Base-by-base conservation (phyloP, 177 flowering plant genomes). In the Viscum album region DNA sequence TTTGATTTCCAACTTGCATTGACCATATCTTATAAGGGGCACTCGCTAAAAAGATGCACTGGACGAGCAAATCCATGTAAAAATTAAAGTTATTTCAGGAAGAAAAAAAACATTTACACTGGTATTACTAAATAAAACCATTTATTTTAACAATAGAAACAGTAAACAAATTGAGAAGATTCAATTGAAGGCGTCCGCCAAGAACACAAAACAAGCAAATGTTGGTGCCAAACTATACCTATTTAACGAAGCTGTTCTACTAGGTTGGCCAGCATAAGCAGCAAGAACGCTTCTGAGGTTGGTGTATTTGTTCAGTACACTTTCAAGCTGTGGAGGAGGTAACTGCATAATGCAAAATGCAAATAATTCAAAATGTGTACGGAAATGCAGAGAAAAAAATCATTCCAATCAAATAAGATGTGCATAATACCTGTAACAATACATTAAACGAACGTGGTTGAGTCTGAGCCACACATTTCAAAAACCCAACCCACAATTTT, bases 381-480 rank as follows among this genome's bases (percentile, higher is more conserved):
- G 13, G 60, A 32, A 67, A 29, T 62, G 13, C 2, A n/a, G 52
- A 47, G 23, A 34, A 19, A 6, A 56, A 35, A 24, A 33, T 7
- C 32, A 28, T 13, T 16, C 65, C 31, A 13, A 15, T 33, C 21
- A 30, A 19, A 52, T 30, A 31, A 28, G 50, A 45, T 36, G 11
- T 10, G 28, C 64, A 34, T 36, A 68, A 30, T 81, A 92, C 99
- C 96, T 89, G 86, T 66, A 92, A 76, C 60, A 95, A 73, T 41
- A 95, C 99, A 35, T 64, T 81, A 68, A 88, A 92, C 47, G 99
- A 95, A 85, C 86, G 99, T 43, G 99, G 99, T 64, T 85, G 89
- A 47, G 98, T 95, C 80, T 95, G 99, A 47, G 89, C 85, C n/a
- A 85, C 87, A 74, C 99, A 95, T 81, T 95, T 95, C 81, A 95